Conservation (phyloP, 2,329 filamentous ascomycete species). For the Shiraia bambusicola region DNA sequence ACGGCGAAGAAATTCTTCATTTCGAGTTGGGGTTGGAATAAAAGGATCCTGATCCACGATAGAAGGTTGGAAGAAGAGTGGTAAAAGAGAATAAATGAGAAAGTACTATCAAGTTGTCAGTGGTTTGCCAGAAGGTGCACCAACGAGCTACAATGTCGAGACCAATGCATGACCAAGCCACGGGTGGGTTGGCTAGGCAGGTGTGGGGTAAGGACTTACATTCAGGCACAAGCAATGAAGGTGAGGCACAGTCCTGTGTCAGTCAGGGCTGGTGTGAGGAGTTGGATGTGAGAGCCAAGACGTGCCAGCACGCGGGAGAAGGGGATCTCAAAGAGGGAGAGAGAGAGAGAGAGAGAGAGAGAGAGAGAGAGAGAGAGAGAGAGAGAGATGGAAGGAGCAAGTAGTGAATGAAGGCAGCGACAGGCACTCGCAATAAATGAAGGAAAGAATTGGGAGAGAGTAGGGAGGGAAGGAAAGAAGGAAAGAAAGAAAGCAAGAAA, state of each 20-base stretch:
- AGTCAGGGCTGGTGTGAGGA: constrained; percentile 23
- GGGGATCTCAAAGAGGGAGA: constrained; percentile 21
- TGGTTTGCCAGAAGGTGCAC: constrained; percentile 9
- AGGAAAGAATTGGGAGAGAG: no score
- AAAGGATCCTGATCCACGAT: constrained; percentile 26
- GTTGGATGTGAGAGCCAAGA: constrained; percentile 38
- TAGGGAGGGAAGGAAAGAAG: constrained; percentile 11
- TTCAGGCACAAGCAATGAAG: constrained; percentile 35
- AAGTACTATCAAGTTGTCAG: constrained; percentile 28
- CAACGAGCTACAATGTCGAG: constrained; percentile 13
- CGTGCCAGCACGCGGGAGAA: constrained; percentile 43
- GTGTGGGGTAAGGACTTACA: constrained; percentile 29
- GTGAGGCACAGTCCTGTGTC: constrained; percentile 30
- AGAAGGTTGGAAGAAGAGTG: constrained; percentile 18
- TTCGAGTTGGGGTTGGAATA: constrained; percentile 25
- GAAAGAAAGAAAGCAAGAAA: constrained; percentile 11
- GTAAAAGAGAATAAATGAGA: constrained; percentile 19
- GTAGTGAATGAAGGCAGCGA: constrained; percentile 12
- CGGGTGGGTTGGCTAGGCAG: neutral
- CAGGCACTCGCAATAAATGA: constrained; percentile 38
- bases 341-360: constrained; percentile 8
- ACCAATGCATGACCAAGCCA: constrained; percentile 12
- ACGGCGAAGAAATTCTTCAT: constrained; percentile 37
- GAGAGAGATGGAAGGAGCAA: constrained; percentile 9
- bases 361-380: constrained; percentile 16